phyloP scores from a whole-genome alignment of 352 stramenopile genomes.

The Phytopythium helicoides region DNA sequence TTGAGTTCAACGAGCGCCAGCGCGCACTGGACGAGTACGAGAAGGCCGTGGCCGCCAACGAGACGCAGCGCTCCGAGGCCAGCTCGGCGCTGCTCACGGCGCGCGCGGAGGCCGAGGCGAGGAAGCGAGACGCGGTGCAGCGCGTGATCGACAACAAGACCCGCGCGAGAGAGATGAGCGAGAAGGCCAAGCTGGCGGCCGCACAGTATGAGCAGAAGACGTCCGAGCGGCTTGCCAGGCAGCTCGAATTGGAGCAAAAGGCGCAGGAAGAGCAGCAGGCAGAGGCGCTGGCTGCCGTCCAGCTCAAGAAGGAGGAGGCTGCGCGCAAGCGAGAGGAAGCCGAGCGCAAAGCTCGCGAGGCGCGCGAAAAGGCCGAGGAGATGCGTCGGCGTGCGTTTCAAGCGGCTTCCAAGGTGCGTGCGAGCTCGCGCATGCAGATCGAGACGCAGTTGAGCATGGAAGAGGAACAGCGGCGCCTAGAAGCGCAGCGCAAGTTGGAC shows the following conservation, averaged over 20 bases:
- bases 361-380: slow-evolving; percentile 49
- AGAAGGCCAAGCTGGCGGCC: slow-evolving; percentile 61
- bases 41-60: slow-evolving; percentile 27
- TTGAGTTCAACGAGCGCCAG: slow-evolving; percentile 71
- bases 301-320: slow-evolving; percentile 63
- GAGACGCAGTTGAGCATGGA: slow-evolving; percentile 60
- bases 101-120: slow-evolving; percentile 44
- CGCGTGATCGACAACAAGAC: slow-evolving; percentile 73
- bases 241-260: slow-evolving; percentile 40
- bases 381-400: slow-evolving; percentile 65
- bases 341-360: slow-evolving; percentile 60
- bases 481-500: slow-evolving; percentile 39
- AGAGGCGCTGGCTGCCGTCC: slow-evolving; percentile 35
- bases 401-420: slow-evolving; percentile 63
- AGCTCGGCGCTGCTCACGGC: slow-evolving; percentile 34
- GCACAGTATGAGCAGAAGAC: slow-evolving; percentile 59
- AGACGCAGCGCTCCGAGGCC: slow-evolving; percentile 26
- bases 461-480: slow-evolving; percentile 44
- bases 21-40: slow-evolving; percentile 57
- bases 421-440: slow-evolving; percentile 63
- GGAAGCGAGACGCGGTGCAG: slow-evolving; percentile 71
- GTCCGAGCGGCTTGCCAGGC: slow-evolving; percentile 48
- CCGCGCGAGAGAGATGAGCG: slow-evolving; percentile 51
- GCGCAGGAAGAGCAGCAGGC: slow-evolving; percentile 44
- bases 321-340: slow-evolving; percentile 60